Evolutionary conservation across 1,139 yeast species (phyloP).

Genomic region (Blastobotrys apis): DNA sequence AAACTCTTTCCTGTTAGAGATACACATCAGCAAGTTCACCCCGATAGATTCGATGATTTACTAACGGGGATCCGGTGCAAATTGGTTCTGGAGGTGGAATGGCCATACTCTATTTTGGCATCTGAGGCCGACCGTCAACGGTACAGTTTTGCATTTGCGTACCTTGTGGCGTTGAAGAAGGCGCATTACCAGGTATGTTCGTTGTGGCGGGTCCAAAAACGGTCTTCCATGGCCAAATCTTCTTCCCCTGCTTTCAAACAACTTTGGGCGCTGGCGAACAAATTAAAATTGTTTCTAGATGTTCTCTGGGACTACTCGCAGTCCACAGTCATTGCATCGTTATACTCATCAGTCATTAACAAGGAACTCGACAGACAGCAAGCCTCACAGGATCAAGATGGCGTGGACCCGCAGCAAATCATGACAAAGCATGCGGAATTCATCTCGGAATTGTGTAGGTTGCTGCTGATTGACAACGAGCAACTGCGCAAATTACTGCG

Average conservation of each 20-base stretch:
- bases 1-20: slow-evolving; percentile 10
- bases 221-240: neutral
- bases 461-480: slow-evolving; percentile 18
- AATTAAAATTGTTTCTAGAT: slow-evolving; percentile 23
- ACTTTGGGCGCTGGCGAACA: slow-evolving; percentile 11
- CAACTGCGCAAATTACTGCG: slow-evolving; percentile 16
- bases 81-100: slow-evolving; percentile 18
- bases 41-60: slow-evolving; percentile 23
- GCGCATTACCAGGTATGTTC: slow-evolving; percentile 15
- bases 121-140: slow-evolving; percentile 16
- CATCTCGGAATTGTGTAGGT: slow-evolving; percentile 16
- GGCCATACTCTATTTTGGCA: slow-evolving; percentile 25
- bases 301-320: slow-evolving; percentile 28
- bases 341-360: slow-evolving; percentile 12
- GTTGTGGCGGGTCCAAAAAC: slow-evolving; percentile 15
- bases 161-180: slow-evolving; percentile 19
- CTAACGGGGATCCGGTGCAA: slow-evolving; percentile 19
- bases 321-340: slow-evolving; percentile 19
- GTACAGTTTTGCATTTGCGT: slow-evolving; percentile 23
- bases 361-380: slow-evolving; percentile 4
- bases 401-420: slow-evolving; percentile 21
- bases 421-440: slow-evolving; percentile 16
- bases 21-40: slow-evolving; percentile 13
- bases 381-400: slow-evolving; percentile 8
- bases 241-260: slow-evolving; percentile 1